Conservation (phyloP, 208 protist genomes). For the Phytomonas sp. region DNA sequence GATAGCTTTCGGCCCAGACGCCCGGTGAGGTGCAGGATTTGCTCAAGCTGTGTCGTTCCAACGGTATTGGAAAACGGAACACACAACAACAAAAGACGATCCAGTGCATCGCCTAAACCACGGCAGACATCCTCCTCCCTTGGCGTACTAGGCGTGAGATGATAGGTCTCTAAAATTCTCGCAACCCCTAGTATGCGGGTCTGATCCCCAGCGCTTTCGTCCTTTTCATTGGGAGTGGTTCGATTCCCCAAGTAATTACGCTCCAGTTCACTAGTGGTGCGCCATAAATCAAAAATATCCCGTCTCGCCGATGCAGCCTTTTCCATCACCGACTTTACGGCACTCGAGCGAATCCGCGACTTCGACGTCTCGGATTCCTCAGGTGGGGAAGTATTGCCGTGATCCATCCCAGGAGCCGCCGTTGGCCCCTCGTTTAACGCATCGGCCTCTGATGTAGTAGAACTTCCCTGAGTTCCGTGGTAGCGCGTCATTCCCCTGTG, state of each 20-base stretch:
- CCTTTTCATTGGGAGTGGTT: slow-evolving; percentile 12
- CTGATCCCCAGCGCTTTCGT: slow-evolving; percentile 12
- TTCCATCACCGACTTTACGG: slow-evolving; percentile 42
- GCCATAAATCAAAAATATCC: slow-evolving; percentile 73
- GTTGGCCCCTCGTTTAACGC: not conserved
- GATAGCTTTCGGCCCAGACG: slow-evolving; percentile 61
- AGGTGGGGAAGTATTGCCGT: slow-evolving; percentile 4
- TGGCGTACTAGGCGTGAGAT: slow-evolving; percentile 41
- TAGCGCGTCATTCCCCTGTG: not conserved
- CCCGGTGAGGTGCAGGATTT: slow-evolving; percentile 42
- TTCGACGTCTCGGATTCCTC: slow-evolving; percentile 3
- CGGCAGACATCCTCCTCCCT: slow-evolving; percentile 70
- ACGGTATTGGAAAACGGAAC: slow-evolving; percentile 41
- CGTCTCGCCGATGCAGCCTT: slow-evolving; percentile 47
- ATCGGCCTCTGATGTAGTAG: not conserved
- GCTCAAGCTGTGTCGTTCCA: slow-evolving; percentile 42
- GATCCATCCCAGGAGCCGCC: not conserved
- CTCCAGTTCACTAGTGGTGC: slow-evolving; percentile 7
- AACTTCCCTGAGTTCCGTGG: not conserved
- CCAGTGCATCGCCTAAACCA: slow-evolving; percentile 75
- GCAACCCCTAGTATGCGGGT: slow-evolving; percentile 20
- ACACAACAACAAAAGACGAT: slow-evolving; percentile 76
- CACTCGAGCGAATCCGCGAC: not conserved
- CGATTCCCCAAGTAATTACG: not conserved
- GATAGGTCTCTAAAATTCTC: slow-evolving; percentile 40